Percentiles rank a stretch among this genome's conserved stretches.
These are phyloP conservation scores for Eucalyptus brandiana DNA, from an alignment of 345 rosid species.

Conservation along the genomic window DNA sequence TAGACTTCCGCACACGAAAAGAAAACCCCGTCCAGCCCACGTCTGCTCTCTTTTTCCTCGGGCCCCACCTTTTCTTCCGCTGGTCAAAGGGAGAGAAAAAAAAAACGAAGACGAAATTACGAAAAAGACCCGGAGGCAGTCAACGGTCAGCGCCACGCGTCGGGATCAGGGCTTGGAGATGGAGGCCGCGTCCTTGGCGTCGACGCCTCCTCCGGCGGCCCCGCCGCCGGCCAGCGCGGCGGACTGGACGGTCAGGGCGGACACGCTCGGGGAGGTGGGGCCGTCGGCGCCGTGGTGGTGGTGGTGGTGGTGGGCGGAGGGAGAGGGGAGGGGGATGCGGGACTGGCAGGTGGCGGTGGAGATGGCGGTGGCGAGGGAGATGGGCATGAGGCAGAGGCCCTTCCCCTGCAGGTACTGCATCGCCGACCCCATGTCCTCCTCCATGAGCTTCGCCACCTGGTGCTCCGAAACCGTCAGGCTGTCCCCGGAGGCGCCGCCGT, in stretches of 20 bases:
- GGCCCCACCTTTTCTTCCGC: neutral
- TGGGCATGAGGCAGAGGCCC: constrained; percentile 96
- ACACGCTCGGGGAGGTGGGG: constrained; percentile 66
- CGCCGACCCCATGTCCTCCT: constrained; percentile 98
- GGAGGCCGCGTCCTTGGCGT: constrained; percentile 60
- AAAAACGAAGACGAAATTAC: neutral
- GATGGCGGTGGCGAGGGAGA: constrained; percentile 82
- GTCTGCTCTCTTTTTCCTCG: neutral
- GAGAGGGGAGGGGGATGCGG: constrained; percentile 23
- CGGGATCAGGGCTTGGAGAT: constrained; percentile 45
- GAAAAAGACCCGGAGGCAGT: neutral
- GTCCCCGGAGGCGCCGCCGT: constrained; percentile 23
- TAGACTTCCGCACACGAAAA: constrained; percentile 12
- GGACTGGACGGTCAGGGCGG: constrained; percentile 70
- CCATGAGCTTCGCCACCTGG: constrained; percentile 92
- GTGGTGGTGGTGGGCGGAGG: constrained; percentile 9
- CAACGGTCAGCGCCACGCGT: constrained; percentile 5
- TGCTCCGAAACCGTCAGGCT: constrained; percentile 67
- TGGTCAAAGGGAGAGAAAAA: neutral
- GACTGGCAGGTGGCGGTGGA: constrained; percentile 61
- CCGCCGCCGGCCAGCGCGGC: constrained; percentile 29
- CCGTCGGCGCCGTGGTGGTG: constrained; percentile 21
- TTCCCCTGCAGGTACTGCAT: constrained; percentile 98
- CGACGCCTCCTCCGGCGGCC: constrained; percentile 6
- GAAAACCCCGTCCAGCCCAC: neutral